Evolutionary conservation across 148 eudicot genomes (phyloP), one percentile per base, ranked within the genome.

Genomic region (Nyssa sinensis): DNA sequence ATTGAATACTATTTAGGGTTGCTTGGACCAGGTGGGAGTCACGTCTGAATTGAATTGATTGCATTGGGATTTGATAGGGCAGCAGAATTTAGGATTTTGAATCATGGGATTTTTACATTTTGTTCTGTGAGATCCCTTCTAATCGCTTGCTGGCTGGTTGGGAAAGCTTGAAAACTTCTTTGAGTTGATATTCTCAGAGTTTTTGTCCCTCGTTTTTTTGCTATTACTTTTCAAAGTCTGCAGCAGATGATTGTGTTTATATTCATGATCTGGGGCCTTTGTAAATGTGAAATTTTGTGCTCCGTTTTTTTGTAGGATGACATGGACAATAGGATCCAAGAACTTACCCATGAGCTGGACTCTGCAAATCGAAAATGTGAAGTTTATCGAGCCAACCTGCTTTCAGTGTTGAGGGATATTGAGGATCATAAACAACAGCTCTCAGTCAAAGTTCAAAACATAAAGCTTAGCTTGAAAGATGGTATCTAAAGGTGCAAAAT

Each of bases 351-450:
- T 64, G 84, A 74, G 58, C 78, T 81, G 75, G 84, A 77, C 13
- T 63, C 60, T 23, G 78, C 81, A 4, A 74, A 71, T 60, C 64
- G 74, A 28, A 81, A 78, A 69, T 81, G 78, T 74, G 84, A 81
- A 68, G 78, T 77, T 64, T 81, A 81, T 66, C 66, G 76, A 61
- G 74, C 72, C 59, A 81, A 81, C 64, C 75, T 81, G 67, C 72
- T 81, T 29, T 81, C 81, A 44, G 75, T 81, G 27, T 74, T 81
- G 61, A 70, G 28, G 64, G 81, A 81, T 66, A 75, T 81, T 65
- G 84, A 81, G 63, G 75, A 81, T 73, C 84, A 81, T 70, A 74
- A 78, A 66, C 84, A 81, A 37, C 78, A 77, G 70, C 34, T 81
- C 31, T 81, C 84, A 25, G 59, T 81, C 30, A 81, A 81, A 78